Percentiles rank a stretch among this genome's conserved stretches.
Conservation (phyloP, 1,139 yeast species). For the Zygotorulaspora mrakii region DNA sequence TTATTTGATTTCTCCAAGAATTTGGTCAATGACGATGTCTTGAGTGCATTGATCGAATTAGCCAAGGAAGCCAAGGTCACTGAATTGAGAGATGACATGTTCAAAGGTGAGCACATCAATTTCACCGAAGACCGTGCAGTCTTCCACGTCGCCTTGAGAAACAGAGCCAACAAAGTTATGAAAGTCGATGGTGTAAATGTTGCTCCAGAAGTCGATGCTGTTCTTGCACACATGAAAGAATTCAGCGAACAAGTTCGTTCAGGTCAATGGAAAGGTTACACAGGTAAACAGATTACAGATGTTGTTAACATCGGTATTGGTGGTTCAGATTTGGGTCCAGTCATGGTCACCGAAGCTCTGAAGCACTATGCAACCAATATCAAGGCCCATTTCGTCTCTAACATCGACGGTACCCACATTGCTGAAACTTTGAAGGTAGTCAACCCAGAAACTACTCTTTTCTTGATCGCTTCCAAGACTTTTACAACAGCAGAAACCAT, state of each 20-base stretch:
- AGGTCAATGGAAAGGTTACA: conserved; percentile 94
- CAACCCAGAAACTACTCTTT: conserved; percentile 88
- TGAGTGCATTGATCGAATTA: conserved; percentile 61
- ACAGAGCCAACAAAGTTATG: conserved; percentile 80
- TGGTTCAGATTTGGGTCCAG: conserved; percentile 98
- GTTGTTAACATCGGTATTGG: conserved; percentile 98
- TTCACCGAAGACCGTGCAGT: conserved; percentile 96
- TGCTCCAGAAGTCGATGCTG: conserved; percentile 83
- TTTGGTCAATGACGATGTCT: conserved; percentile 79
- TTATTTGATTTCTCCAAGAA: conserved; percentile 94
- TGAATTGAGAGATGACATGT: conserved; percentile 82
- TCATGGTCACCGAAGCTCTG: conserved; percentile 97
- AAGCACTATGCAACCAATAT: conserved; percentile 81
- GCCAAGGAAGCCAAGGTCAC: conserved; percentile 92
- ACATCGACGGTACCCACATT: conserved; percentile 96
- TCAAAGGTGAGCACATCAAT: conserved; percentile 89
- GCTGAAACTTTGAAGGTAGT: conserved; percentile 80
- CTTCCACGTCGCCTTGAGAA: conserved; percentile 92
- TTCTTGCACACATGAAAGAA: conserved; percentile 92
- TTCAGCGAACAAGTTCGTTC: conserved; percentile 85
- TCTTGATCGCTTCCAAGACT: conserved; percentile 94
- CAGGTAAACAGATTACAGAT: conserved; percentile 90
- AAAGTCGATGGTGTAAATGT: conserved; percentile 85
- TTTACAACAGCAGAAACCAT: conserved; percentile 98
- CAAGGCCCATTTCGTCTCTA: conserved; percentile 87